Evolutionary conservation across 2,329 filamentous ascomycete species (phyloP).

Genomic region (Phialophora expanda): DNA sequence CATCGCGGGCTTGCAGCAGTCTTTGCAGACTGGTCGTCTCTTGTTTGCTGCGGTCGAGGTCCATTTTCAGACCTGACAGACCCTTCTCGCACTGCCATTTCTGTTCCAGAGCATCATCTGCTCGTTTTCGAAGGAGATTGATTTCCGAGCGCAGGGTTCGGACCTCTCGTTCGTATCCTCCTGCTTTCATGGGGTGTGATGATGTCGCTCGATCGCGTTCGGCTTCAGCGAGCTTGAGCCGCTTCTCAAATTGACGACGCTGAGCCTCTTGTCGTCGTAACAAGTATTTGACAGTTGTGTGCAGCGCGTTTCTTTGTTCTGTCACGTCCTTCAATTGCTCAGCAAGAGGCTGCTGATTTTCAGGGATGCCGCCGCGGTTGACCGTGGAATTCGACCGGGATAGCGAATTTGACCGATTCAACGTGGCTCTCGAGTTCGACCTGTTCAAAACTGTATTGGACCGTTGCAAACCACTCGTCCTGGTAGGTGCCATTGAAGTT

Average conservation of each 20-base stretch:
- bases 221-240: constrained; percentile 73
- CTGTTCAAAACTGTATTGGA: constrained; percentile 55
- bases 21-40: constrained; percentile 83
- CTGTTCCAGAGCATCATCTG: constrained; percentile 91
- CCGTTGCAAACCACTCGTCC: constrained; percentile 32
- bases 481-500: constrained; percentile 53
- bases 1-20: constrained; percentile 82
- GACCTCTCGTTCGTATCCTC: constrained; percentile 84
- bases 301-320: constrained; percentile 88
- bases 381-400: constrained; percentile 63
- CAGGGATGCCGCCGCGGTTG: constrained; percentile 57
- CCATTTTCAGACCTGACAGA: constrained; percentile 87
- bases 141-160: constrained; percentile 80
- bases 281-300: constrained; percentile 82
- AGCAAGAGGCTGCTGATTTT: constrained; percentile 71
- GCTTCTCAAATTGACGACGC: constrained; percentile 81
- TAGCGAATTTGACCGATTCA: constrained; percentile 56
- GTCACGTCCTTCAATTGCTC: constrained; percentile 91
- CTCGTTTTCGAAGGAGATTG: constrained; percentile 78
- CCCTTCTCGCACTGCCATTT: constrained; percentile 97
- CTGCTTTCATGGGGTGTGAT: constrained; percentile 66
- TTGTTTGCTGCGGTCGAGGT: constrained; percentile 91
- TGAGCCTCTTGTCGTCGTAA: constrained; percentile 85
- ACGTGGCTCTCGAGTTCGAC: constrained; percentile 71
- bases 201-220: constrained; percentile 75